phyloP scores from a whole-genome alignment of 441 rosid genomes.

The Sinapis alba region DNA sequence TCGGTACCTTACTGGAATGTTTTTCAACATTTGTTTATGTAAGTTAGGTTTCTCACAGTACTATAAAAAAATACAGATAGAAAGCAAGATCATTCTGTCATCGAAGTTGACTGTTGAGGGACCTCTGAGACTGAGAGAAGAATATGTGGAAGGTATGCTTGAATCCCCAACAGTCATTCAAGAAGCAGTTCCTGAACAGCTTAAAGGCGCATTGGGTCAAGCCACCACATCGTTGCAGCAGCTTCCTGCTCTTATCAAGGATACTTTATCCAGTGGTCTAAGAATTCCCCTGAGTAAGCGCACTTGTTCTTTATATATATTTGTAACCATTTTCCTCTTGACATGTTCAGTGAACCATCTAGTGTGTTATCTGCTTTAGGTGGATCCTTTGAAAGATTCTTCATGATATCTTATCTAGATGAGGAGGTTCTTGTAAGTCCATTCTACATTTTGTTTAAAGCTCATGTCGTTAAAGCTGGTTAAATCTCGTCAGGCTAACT shows the following conservation, averaged over 20 bases:
- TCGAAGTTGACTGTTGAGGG: constrained; percentile 76
- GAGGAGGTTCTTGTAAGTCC: constrained; percentile 90
- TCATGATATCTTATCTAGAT: constrained; percentile 93
- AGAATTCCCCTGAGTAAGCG: constrained; percentile 75
- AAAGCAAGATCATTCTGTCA: constrained; percentile 64
- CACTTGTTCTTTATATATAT: constrained; percentile 2
- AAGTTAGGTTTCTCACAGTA: constrained; percentile 9
- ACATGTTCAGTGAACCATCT: constrained; percentile 11
- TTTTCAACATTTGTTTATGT: not conserved
- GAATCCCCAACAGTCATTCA: constrained; percentile 77
- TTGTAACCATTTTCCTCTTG: not conserved
- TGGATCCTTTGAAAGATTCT: constrained; percentile 80
- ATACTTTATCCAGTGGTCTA: constrained; percentile 65
- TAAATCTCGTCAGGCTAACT: not conserved
- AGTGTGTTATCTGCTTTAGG: constrained; percentile 50
- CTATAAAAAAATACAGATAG: constrained; percentile 58
- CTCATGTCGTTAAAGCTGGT: not conserved
- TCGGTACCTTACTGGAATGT: constrained; percentile 49
- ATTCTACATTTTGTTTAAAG: not conserved
- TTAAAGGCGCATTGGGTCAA: constrained; percentile 73
- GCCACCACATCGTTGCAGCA: constrained; percentile 64
- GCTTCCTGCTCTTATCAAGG: constrained; percentile 75
- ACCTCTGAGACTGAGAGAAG: constrained; percentile 84
- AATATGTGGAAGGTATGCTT: constrained; percentile 70
- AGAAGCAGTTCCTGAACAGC: constrained; percentile 82